phyloP scores from a whole-genome alignment of 345 rosid genomes.

The Xanthoceras sorbifolium region DNA sequence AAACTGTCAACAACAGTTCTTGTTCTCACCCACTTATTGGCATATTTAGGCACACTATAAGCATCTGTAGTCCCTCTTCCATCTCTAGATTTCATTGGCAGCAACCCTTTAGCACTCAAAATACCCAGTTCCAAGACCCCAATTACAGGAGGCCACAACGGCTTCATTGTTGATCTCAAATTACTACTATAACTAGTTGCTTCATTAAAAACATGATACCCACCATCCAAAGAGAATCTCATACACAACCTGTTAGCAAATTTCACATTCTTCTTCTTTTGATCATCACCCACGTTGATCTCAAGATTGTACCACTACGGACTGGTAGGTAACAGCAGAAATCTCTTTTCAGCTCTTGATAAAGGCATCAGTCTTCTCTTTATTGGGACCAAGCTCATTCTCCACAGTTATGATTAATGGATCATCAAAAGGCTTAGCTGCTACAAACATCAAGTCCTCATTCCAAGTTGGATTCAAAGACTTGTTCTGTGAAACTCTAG shows the following conservation, averaged over 20 bases:
- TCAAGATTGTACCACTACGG: constrained; percentile 40
- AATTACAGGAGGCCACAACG: constrained; percentile 28
- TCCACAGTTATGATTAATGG: constrained; percentile 40
- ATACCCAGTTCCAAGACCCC: constrained; percentile 50
- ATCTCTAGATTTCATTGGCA: constrained; percentile 46
- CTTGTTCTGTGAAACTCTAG: constrained; percentile 32
- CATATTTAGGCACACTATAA: constrained; percentile 55
- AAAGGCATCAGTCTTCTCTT: constrained; percentile 34
- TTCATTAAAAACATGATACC: constrained; percentile 53
- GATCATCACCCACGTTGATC: constrained; percentile 17
- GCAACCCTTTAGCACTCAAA: constrained; percentile 42
- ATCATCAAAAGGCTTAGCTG: constrained; percentile 50
- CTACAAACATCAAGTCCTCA: constrained; percentile 57
- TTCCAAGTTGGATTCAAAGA: constrained; percentile 44
- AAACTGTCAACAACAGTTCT: constrained; percentile 35
- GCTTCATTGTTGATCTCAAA: constrained; percentile 35
- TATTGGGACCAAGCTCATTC: constrained; percentile 31
- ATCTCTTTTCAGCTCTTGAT: constrained; percentile 29
- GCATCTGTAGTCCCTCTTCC: constrained; percentile 48
- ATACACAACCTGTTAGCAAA: constrained; percentile 39
- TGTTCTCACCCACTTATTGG: constrained; percentile 45
- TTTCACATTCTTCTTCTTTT: constrained; percentile 23
- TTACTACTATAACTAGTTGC: constrained; percentile 39
- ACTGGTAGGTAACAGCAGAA: constrained; percentile 19
- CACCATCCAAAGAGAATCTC: constrained; percentile 41